phyloP scores from a whole-genome alignment of 805 yeast genomes.

The Candida tallmaniae region DNA sequence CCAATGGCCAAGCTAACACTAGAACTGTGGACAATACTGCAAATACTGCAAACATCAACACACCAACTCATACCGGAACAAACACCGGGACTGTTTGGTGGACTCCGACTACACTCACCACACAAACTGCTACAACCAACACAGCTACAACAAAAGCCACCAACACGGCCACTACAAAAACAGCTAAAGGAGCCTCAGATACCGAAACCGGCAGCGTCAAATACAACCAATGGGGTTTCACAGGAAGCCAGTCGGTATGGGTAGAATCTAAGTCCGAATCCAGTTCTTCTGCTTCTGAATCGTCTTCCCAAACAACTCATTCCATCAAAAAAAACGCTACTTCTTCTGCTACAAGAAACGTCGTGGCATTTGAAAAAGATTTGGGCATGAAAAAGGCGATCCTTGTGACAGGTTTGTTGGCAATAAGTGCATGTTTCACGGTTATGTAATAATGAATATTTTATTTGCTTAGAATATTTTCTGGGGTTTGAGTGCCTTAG shows the following conservation, averaged over 20 bases:
- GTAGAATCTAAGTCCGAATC: constrained; percentile 12
- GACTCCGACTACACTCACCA: constrained; percentile 13
- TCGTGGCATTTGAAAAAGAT: constrained; percentile 11
- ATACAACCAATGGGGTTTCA: constrained; percentile 40
- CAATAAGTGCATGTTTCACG: constrained; percentile 9
- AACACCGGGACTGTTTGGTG: constrained; percentile 12
- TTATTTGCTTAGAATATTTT: too few relatives aligned
- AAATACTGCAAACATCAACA: constrained; percentile 5
- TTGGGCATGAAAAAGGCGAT: constrained; percentile 14
- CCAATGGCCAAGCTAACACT: constrained; percentile 2
- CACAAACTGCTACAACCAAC: constrained; percentile 12
- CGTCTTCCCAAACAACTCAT: constrained; percentile 10
- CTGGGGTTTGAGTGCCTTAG: too few relatives aligned
- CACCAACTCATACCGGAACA: constrained; percentile 8
- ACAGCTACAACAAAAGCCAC: constrained; percentile 3
- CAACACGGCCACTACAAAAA: constrained; percentile 1
- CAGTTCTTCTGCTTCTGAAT: constrained; percentile 9
- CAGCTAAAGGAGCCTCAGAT: constrained; percentile 1
- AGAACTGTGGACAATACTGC: constrained; percentile 1
- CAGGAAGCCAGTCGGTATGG: constrained; percentile 38
- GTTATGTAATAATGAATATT: too few relatives aligned
- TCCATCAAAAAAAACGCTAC: constrained; percentile 14
- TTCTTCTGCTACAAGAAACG: constrained; percentile 14
- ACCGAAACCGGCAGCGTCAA: constrained; percentile 14
- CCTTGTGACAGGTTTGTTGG: constrained; percentile 9